Percentiles rank a stretch among this genome's conserved stretches.
Conservation (phyloP, 805 yeast genomes). For the Ogataea corticis region DNA sequence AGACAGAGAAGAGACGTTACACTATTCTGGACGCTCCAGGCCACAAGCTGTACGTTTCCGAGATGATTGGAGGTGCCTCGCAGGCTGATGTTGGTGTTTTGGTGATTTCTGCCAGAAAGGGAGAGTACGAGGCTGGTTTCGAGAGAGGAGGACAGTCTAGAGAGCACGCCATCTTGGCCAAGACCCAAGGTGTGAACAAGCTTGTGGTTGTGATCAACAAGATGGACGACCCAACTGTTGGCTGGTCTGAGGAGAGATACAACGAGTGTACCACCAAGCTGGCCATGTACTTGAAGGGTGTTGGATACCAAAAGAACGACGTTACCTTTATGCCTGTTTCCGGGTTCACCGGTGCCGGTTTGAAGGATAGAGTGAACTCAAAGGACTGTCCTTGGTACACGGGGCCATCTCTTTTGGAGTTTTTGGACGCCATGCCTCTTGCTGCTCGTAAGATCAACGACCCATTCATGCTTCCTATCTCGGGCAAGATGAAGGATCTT, state of each 20-base stretch:
- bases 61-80: constrained; percentile 99
- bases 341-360: constrained; percentile 96
- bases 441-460: constrained; percentile 86
- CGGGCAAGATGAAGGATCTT: constrained; percentile 93
- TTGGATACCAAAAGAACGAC: constrained; percentile 89
- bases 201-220: constrained; percentile 92
- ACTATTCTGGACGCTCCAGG: constrained; percentile 99
- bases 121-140: constrained; percentile 99
- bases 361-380: constrained; percentile 78
- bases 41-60: constrained; percentile 97
- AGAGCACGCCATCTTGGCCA: constrained; percentile 96
- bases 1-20: constrained; percentile 96
- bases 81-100: constrained; percentile 98
- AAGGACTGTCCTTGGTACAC: constrained; percentile 87
- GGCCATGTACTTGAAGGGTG: constrained; percentile 73
- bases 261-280: constrained; percentile 91
- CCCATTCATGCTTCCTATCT: constrained; percentile 95
- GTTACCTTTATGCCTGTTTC: constrained; percentile 95
- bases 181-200: constrained; percentile 97
- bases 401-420: constrained; percentile 92
- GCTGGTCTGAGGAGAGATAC: constrained; percentile 94
- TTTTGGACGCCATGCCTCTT: constrained; percentile 77
- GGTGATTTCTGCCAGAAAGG: constrained; percentile 97
- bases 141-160: constrained; percentile 99
- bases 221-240: constrained; percentile 98